Evolutionary conservation across 75 land plant genomes (phyloP).

Genomic region (Selaginella moellendorffii): DNA sequence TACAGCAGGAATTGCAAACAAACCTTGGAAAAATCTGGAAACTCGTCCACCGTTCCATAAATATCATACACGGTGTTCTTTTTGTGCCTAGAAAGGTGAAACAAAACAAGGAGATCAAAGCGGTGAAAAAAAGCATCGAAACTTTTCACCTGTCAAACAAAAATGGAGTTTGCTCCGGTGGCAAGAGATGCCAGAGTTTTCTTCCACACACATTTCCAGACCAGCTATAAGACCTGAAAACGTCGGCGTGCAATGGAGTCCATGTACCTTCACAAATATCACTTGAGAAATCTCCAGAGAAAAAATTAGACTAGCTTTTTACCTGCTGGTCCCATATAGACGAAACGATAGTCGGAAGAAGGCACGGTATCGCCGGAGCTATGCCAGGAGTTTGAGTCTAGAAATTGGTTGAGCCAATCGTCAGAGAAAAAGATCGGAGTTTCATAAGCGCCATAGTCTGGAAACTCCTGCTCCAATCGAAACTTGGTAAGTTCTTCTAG

Average conservation of each 20-base stretch:
- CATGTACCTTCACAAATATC: conserved; percentile 73
- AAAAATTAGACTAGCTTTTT: conserved; percentile 4
- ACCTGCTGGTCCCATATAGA: conserved; percentile 92
- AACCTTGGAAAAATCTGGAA: conserved; percentile 62
- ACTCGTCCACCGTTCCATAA: conserved; percentile 35
- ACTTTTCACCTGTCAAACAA: too few species aligned
- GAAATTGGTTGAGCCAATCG: conserved; percentile 77
- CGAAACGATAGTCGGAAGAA: conserved; percentile 83
- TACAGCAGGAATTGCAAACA: not conserved
- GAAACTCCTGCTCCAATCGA: conserved; percentile 78
- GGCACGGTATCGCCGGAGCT: conserved; percentile 22
- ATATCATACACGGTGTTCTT: conserved; percentile 54
- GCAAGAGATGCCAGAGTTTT: conserved; percentile 58
- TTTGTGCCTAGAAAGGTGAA: conserved; percentile 28
- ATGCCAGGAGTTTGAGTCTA: conserved; percentile 42
- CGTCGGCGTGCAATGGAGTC: conserved; percentile 95
- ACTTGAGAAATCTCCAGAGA: not conserved
- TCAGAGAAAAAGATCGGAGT: conserved; percentile 57
- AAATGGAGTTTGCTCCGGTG: conserved; percentile 55
- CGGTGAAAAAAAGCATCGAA: too few species aligned
- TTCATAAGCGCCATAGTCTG: conserved; percentile 44
- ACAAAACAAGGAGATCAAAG: too few species aligned
- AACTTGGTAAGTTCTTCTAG: too few species aligned
- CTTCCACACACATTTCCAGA: conserved; percentile 78
- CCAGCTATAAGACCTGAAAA: conserved; percentile 90